Percentiles rank a stretch among this genome's conserved stretches.
Evolutionary conservation across 2,329 filamentous ascomycete species (phyloP).

Genomic region (Arthrobotrys megalospora): DNA sequence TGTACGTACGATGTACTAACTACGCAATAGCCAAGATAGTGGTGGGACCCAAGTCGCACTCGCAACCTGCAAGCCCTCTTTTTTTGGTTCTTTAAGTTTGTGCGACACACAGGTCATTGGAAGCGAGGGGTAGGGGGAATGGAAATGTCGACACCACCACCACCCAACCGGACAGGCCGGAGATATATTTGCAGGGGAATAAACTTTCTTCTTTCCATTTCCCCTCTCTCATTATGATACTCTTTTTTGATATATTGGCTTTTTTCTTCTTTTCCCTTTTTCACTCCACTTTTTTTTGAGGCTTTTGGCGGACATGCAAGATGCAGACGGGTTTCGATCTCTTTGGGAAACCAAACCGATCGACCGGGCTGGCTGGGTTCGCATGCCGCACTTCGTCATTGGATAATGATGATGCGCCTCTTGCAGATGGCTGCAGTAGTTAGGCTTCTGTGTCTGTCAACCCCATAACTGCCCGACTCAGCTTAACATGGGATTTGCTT

Average conservation of each 20-base stretch:
- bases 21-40: neutral
- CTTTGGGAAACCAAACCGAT: conserved; percentile 24
- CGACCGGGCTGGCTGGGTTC: conserved; percentile 16
- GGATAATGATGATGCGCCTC: conserved; percentile 2
- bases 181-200: conserved; percentile 44
- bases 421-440: neutral
- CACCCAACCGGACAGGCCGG: conserved; percentile 22
- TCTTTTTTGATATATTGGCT: neutral
- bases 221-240: neutral
- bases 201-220: neutral
- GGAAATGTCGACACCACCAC: conserved; percentile 17
- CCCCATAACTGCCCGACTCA: conserved; percentile 17
- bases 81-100: conserved; percentile 13
- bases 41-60: conserved; percentile 15
- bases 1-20: neutral
- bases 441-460: neutral
- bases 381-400: conserved; percentile 36
- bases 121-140: conserved; percentile 30
- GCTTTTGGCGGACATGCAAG: neutral
- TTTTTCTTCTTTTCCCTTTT: neutral
- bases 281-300: neutral
- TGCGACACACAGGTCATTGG: conserved; percentile 32
- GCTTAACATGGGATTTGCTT: conserved; percentile 28
- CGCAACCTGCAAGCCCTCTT: conserved; percentile 24
- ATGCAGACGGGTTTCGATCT: conserved; percentile 12